Percentiles rank a stretch among this genome's conserved stretches.
These are phyloP conservation scores for Apophysomyces ossiformis DNA, from an alignment of 371 early-diverging fungal genomes.

Conservation along the genomic window DNA sequence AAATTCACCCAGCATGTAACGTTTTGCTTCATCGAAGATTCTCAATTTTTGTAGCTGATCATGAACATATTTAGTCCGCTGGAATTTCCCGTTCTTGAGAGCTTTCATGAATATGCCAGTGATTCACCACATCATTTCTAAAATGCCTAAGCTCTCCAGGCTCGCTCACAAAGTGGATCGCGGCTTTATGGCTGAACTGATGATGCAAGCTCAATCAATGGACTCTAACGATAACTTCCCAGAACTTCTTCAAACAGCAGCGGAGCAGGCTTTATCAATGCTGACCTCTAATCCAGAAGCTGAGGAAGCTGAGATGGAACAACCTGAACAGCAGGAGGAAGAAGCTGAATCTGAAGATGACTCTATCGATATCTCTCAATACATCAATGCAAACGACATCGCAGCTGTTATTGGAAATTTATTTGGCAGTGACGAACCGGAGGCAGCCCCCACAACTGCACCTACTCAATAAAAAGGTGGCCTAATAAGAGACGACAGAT, in stretches of 20 bases:
- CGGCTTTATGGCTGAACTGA: neutral
- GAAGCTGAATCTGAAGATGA: neutral
- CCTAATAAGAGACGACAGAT: neutral
- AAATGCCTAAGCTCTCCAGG: neutral
- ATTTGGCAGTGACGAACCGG: neutral
- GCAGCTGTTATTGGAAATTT: neutral
- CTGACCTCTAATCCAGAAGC: neutral
- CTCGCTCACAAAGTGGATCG: neutral
- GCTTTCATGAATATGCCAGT: slow-evolving; percentile 5
- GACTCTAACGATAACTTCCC: slow-evolving; percentile 1
- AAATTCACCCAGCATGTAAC: neutral
- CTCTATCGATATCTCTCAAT: neutral
- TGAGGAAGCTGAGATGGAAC: neutral
- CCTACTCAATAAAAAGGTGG: neutral
- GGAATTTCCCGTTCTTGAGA: slow-evolving; percentile 1
- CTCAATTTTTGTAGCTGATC: neutral
- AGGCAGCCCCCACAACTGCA: neutral
- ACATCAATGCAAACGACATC: neutral
- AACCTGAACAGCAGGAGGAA: neutral
- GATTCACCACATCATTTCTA: slow-evolving; percentile 2
- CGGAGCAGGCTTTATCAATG: neutral
- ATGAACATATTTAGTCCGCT: neutral
- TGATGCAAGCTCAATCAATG: slow-evolving; percentile 1
- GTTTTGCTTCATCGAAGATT: neutral
- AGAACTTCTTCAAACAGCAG: slow-evolving; percentile 2